These are phyloP conservation scores for Stagonosporopsis vannaccii DNA, from an alignment of 2,329 filamentous ascomycete genomes.

Conservation along the genomic window DNA sequence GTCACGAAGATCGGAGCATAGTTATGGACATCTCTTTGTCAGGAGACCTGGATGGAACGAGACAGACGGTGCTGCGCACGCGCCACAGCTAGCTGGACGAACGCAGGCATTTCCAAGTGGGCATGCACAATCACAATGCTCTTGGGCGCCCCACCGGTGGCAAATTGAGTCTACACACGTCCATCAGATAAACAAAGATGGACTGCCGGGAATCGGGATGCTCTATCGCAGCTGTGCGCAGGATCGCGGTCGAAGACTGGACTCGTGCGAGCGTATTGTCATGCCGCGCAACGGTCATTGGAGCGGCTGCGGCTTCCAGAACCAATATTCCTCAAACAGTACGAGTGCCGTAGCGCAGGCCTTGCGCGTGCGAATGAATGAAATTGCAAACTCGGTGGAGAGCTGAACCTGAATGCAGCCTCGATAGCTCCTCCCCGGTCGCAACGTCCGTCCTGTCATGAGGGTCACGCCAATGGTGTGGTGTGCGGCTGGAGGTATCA, in stretches of 20 bases:
- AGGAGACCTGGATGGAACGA: not conserved
- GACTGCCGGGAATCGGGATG: not conserved
- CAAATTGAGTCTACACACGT: not conserved
- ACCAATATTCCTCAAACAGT: not conserved
- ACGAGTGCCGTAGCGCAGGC: too few species aligned
- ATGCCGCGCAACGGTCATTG: not conserved
- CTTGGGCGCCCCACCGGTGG: not conserved
- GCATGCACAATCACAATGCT: not conserved
- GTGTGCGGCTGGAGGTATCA: too few species aligned
- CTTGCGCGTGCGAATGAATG: too few species aligned
- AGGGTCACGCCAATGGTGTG: too few species aligned
- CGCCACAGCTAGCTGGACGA: not conserved
- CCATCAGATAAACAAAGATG: not conserved
- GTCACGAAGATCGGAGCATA: not conserved
- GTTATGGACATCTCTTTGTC: not conserved
- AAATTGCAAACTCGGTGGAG: too few species aligned
- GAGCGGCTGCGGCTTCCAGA: not conserved
- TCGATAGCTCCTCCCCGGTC: too few species aligned
- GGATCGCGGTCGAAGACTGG: not conserved
- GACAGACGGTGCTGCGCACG: not conserved
- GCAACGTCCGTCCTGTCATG: too few species aligned
- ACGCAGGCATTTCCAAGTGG: not conserved
- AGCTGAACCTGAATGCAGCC: too few species aligned
- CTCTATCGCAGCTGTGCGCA: conserved; percentile 3
- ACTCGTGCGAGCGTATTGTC: not conserved